These are phyloP conservation scores for Yarrowia keelungensis DNA, from an alignment of 805 yeast genomes.

Conservation along the genomic window DNA sequence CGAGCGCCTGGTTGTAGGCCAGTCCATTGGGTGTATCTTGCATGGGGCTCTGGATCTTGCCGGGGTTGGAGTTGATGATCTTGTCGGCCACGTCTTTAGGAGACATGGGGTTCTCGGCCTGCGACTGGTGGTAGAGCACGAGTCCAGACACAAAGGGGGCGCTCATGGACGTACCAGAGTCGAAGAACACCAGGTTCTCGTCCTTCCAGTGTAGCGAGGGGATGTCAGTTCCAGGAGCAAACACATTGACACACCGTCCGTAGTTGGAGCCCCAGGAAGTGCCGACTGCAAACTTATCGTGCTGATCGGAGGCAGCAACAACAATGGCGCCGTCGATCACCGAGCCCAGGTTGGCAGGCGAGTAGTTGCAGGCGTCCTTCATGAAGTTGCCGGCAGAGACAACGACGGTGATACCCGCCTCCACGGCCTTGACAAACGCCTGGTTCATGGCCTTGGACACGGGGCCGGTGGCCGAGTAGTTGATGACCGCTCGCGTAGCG, in stretches of 20 bases:
- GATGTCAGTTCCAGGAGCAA: slow-evolving; percentile 94
- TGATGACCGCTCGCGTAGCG: slow-evolving; percentile 58
- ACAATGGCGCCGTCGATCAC: slow-evolving; percentile 65
- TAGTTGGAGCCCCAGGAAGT: slow-evolving; percentile 93
- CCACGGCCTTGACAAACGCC: slow-evolving; percentile 89
- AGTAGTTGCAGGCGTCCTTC: slow-evolving; percentile 88
- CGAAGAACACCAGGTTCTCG: slow-evolving; percentile 46
- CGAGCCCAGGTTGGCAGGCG: slow-evolving; percentile 75
- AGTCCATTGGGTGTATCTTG: slow-evolving; percentile 3
- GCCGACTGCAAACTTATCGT: slow-evolving; percentile 58
- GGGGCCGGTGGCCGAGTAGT: slow-evolving; percentile 96
- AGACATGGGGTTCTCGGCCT: background rate
- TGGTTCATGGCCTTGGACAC: slow-evolving; percentile 83
- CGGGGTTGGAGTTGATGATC: slow-evolving; percentile 6
- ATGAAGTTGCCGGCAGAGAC: slow-evolving; percentile 97
- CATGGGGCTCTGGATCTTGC: slow-evolving; percentile 10
- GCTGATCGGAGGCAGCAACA: slow-evolving; percentile 92
- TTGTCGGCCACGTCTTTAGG: slow-evolving; percentile 22
- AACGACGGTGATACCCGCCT: slow-evolving; percentile 87
- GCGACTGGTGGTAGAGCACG: slow-evolving; percentile 69
- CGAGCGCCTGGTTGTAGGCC: slow-evolving; percentile 24
- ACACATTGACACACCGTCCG: slow-evolving; percentile 94
- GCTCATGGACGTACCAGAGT: slow-evolving; percentile 96
- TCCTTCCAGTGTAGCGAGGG: slow-evolving; percentile 58
- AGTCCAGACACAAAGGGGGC: slow-evolving; percentile 96